Evolutionary conservation across 2,329 filamentous ascomycete species (phyloP), one percentile per base, ranked within the genome.

Genomic region (Microcyclospora pomicola): DNA sequence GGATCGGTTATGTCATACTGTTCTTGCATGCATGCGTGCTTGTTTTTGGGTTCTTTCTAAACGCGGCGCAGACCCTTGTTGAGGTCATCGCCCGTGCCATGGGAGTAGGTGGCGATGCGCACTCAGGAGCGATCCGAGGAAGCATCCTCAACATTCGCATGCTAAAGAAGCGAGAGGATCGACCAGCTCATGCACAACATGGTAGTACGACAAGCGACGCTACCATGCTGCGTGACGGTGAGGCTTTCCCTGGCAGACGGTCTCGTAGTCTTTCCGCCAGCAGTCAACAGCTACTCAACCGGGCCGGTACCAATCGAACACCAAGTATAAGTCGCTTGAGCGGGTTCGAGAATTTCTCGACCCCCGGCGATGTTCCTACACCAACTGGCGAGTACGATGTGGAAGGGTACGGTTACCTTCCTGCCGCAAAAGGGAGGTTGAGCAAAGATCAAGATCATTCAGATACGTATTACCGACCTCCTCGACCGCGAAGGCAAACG

Each of bases 1-100:
- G 91, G 91, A 82, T 96, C 48, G 91, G 87, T 29, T 98, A 98
- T 57, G 76, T 80, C 16, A 92, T 96, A 40, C 67, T 98, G 34
- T 60, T 92, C 19, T 73, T 95, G 28, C 91, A 98, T 55, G 87
- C 75, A 3, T 72, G 80, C 43, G 84, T 94, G 0, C 64, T 98
- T 15, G 70, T 94, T 2, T 83, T 96, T 50, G 88, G 85, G 2
- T 98, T 96, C 64, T 83, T 95, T 58, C 67, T 98, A 31, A 94
- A 94, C 55, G 82, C 91, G 1, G 58, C 94, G 6, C 86, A 94
- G 56, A 95, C 88, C 0, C 71, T 94, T 31, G 73, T 95, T 31
- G 91, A 98, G 59, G 85, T 98, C 7, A 67, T 79, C 35, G 86
- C 87, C 16, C 75, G 88, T 37, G 68, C 91, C 52, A 72, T 82